Evolutionary conservation across 2,329 filamentous ascomycete genomes (phyloP), one percentile per base, ranked within the genome.

Genomic region (Colletotrichum eleusines): DNA sequence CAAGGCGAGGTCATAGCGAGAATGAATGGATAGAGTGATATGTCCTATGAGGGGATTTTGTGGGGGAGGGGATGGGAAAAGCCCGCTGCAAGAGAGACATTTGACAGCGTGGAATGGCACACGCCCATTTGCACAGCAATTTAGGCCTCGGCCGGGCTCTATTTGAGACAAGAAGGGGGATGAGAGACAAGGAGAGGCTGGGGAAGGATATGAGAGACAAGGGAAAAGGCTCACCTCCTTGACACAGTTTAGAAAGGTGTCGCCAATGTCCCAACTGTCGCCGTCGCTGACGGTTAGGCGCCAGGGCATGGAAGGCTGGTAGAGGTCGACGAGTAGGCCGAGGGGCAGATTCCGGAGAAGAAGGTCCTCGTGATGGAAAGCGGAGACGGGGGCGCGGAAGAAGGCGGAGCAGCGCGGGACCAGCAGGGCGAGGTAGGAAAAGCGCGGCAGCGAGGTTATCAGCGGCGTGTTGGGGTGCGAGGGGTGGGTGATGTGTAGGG

Each of bases 241-340:
- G 72, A 87, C 88, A 67, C 86, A 86, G 78, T 91, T 91, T 66
- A 90, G 83, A 74, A 91, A 91, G 0, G 89, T 90, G 77, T 90
- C 88, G 51, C 81, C 84, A 59, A 89, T 88, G 74, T 90, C 88
- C 88, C 88, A 90, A 59, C 84, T 85, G 40, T 84, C 76, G 23
- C 87, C 88, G 69, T 88, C 87, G 64, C 81, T 80, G 33, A 89
- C 87, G 20, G 83, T 84, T 58, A 90, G 79, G 16, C 82, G 82
- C 87, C 88, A 90, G 1, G 88, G 88, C 62, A 88, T 77, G 14
- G 76, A 66, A 0, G 87, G 87, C 74, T 83, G 85, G 77, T 90
- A 90, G 33, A 90, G 81, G 74, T 90, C 88, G 61, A 86, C 81
- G 38, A 90, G 81, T 72, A 88, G 78, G 18, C 87, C 86, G 33